These are phyloP conservation scores for Pichia occidentalis DNA, from an alignment of 805 yeast genomes.

Conservation along the genomic window DNA sequence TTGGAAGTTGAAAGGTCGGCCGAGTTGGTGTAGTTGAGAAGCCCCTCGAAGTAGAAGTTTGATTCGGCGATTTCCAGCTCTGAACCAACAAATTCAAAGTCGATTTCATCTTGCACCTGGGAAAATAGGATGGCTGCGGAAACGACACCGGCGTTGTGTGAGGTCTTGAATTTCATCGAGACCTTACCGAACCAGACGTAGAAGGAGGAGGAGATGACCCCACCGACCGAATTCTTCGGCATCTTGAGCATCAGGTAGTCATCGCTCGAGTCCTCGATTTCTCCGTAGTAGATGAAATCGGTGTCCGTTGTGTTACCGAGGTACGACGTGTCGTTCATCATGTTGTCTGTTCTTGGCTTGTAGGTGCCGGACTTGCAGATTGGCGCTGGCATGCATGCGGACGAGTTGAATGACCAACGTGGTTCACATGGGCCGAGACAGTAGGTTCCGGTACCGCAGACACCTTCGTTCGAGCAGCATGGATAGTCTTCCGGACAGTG, in stretches of 20 bases:
- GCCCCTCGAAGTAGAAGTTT: slow-evolving; percentile 76
- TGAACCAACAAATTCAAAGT: slow-evolving; percentile 79
- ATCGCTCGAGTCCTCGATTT: slow-evolving; percentile 46
- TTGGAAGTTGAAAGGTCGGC: slow-evolving; percentile 36
- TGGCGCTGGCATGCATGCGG: slow-evolving; percentile 85
- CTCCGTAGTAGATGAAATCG: slow-evolving; percentile 69
- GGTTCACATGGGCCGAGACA: slow-evolving; percentile 91
- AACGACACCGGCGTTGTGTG: slow-evolving; percentile 74
- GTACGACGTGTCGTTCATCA: slow-evolving; percentile 23
- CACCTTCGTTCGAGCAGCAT: slow-evolving; percentile 77
- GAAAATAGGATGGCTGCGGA: slow-evolving; percentile 78
- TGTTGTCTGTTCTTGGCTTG: slow-evolving; percentile 31
- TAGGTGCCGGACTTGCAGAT: slow-evolving; percentile 49
- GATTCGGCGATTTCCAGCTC: slow-evolving; percentile 62
- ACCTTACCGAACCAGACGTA: slow-evolving; percentile 87
- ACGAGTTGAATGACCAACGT: slow-evolving; percentile 50
- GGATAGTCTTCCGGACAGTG: slow-evolving; percentile 76
- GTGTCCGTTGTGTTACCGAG: slow-evolving; percentile 64
- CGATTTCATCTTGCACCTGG: slow-evolving; percentile 85
- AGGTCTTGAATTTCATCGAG: slow-evolving; percentile 60
- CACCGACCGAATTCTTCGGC: slow-evolving; percentile 71
- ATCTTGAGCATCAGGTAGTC: slow-evolving; percentile 61
- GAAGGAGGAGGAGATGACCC: slow-evolving; percentile 72
- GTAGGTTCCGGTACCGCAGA: slow-evolving; percentile 34
- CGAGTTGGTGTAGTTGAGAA: slow-evolving; percentile 59